phyloP scores from a whole-genome alignment of 768 basidiomycete genomes.

The Termitomyces sp. region DNA sequence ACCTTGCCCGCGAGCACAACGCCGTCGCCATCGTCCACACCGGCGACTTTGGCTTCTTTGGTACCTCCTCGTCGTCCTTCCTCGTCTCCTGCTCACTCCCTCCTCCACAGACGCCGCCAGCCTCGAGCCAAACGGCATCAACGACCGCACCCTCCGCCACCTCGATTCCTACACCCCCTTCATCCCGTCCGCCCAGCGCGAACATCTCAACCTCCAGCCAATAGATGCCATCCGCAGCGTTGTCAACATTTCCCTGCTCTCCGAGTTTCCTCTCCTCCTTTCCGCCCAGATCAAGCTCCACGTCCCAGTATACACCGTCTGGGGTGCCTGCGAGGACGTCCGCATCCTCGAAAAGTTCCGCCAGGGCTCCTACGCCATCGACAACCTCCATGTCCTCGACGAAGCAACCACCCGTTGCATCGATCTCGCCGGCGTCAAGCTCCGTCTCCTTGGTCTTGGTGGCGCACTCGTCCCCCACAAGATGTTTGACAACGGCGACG shows the following conservation, averaged over 20 bases:
- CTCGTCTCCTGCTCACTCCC: not conserved
- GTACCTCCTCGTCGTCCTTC: slow-evolving; percentile 36
- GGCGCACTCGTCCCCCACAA: slow-evolving; percentile 95
- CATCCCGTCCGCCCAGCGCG: slow-evolving; percentile 77
- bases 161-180: slow-evolving; percentile 95
- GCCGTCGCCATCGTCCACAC: slow-evolving; percentile 95
- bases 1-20: slow-evolving; percentile 82
- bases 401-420: slow-evolving; percentile 93
- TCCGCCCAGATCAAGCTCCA: slow-evolving; percentile 87
- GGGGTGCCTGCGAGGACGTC: slow-evolving; percentile 98
- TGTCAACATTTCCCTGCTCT: slow-evolving; percentile 74
- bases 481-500: slow-evolving; percentile 92
- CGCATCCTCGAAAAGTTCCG: slow-evolving; percentile 90
- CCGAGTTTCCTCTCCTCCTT: slow-evolving; percentile 90
- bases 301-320: slow-evolving; percentile 93
- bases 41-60: slow-evolving; percentile 99
- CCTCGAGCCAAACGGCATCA: slow-evolving; percentile 67
- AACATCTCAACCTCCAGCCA: slow-evolving; percentile 64
- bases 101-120: slow-evolving; percentile 60
- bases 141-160: slow-evolving; percentile 93
- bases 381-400: slow-evolving; percentile 89
- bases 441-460: slow-evolving; percentile 92
- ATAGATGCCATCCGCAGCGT: slow-evolving; percentile 74
- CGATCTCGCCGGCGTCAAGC: slow-evolving; percentile 89
- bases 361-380: slow-evolving; percentile 71